Evolutionary conservation across 768 basidiomycete genomes (phyloP).

Genomic region (Termitomyces sp.): DNA sequence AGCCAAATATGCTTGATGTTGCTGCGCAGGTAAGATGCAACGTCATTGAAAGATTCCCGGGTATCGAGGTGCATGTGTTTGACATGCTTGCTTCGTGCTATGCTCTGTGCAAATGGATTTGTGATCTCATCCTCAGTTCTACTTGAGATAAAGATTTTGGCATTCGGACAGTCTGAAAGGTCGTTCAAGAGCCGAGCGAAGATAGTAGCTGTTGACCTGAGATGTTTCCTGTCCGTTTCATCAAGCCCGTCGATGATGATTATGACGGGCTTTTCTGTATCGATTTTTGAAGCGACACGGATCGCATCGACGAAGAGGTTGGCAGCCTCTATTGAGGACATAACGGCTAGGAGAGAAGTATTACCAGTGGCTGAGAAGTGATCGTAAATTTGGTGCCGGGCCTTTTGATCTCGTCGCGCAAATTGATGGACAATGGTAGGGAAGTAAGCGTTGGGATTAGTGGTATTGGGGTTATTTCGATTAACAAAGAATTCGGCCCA

Average conservation of each 20-base stretch:
- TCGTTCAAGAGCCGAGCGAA: slow-evolving; percentile 5
- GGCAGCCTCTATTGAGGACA: slow-evolving; percentile 2
- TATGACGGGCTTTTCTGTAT: slow-evolving; percentile 3
- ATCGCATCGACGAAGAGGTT: slow-evolving; percentile 10
- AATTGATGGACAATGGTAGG: slow-evolving; percentile 4
- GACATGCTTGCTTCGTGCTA: not conserved
- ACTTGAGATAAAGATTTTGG: slow-evolving; percentile 7
- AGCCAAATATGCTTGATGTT: not conserved
- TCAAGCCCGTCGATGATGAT: slow-evolving; percentile 15
- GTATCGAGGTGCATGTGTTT: slow-evolving; percentile 11
- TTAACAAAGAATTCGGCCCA: not conserved
- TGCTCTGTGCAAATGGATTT: slow-evolving; percentile 1
- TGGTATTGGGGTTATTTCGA: not conserved
- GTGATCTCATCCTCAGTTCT: slow-evolving; percentile 11
- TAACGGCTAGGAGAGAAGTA: not conserved
- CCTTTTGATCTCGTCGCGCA: slow-evolving; percentile 14
- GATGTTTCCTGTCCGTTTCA: slow-evolving; percentile 7
- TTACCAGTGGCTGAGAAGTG: slow-evolving; percentile 6
- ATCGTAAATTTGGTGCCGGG: slow-evolving; percentile 3
- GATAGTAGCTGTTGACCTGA: slow-evolving; percentile 4
- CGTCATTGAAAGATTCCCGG: slow-evolving; percentile 2
- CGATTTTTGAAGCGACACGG: not conserved
- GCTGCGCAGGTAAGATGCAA: slow-evolving; percentile 5
- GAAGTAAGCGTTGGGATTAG: not conserved
- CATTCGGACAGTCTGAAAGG: slow-evolving; percentile 1